Base-by-base conservation (phyloP, 2,329 filamentous ascomycete genomes). In the Nigrospora oryzae region DNA sequence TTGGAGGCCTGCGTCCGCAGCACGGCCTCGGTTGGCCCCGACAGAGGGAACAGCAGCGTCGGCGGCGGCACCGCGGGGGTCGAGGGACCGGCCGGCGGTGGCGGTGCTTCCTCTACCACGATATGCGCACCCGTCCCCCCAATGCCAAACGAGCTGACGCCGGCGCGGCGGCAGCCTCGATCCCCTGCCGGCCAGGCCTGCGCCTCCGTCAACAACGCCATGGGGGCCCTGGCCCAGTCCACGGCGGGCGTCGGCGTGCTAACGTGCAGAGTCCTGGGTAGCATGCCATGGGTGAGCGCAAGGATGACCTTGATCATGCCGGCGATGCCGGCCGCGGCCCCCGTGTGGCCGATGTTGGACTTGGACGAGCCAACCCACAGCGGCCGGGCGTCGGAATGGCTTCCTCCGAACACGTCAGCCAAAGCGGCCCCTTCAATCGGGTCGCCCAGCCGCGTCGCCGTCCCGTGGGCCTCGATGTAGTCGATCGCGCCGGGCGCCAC, bases 61-160 rank as follows among this genome's bases (percentile, higher is more conserved):
- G 34, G 19, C 30, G 44, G 47, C 15, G 36, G 33, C 31, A 38
- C 41, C 38, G 34, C 31, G 19, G 28, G 17, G 7, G 11, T 40
- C n/a, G 15, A 36, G 33, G 32, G 6, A 12, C 33, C 36, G 5
- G 28, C 30, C 28, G 48, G 46, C 6, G 48, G 40, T 12, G 16
- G 34, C n/a, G 36, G 36, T 3, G 35, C 32, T 23, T 54, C 52
- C 42, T 73, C 67, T 23, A 73, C 40, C 28, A 73, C 63, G 1
- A 60, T 60, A 47, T 70, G 66, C 2, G 64, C 62, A 36, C 68
- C 68, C 5, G 34, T 36, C 14, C 34, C 34, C 13, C 34, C 34
- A 36, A 36, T 36, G 34, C 34, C 34, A 36, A 74, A 75, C 14
- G 65, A 64, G 45, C 71, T 73, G 1, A 75, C 61, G 33, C 67